phyloP scores from a whole-genome alignment of 208 protist species.

The Trypanosoma rangeli region DNA sequence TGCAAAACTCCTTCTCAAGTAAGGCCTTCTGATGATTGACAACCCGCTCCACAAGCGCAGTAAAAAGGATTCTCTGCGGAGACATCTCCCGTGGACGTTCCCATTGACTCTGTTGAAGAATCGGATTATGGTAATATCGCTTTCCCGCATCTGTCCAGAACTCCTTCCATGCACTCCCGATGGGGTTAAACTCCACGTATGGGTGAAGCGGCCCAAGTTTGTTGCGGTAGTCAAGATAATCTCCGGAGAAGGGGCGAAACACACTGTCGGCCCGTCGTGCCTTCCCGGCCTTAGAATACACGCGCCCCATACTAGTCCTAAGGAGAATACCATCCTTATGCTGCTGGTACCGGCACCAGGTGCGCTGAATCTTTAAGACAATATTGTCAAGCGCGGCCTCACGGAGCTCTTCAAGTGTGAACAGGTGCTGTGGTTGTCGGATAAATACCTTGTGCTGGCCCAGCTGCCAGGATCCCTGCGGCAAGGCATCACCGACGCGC shows the following conservation, averaged over 20 bases:
- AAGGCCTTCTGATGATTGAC: slow-evolving; percentile 42
- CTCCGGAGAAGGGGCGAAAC: slow-evolving; percentile 72
- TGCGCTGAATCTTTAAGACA: slow-evolving; percentile 84
- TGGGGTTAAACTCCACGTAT: slow-evolving; percentile 52
- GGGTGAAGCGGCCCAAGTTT: slow-evolving; percentile 33
- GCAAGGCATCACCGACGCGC: slow-evolving; percentile 31
- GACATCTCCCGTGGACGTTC: slow-evolving; percentile 34
- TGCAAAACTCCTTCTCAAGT: slow-evolving; percentile 36
- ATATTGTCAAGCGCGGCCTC: slow-evolving; percentile 82
- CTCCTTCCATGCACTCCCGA: slow-evolving; percentile 62
- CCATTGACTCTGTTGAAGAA: slow-evolving; percentile 38
- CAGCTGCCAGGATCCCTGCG: slow-evolving; percentile 62
- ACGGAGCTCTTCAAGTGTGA: slow-evolving; percentile 85
- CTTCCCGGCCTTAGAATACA: slow-evolving; percentile 55
- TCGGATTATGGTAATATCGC: slow-evolving; percentile 53
- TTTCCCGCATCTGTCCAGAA: slow-evolving; percentile 40
- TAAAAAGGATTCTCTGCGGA: slow-evolving; percentile 51
- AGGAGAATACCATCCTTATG: slow-evolving; percentile 56
- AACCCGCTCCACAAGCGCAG: slow-evolving; percentile 40
- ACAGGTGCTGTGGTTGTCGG: slow-evolving; percentile 89
- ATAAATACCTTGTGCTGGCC: slow-evolving; percentile 96
- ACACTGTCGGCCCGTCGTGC: slow-evolving; percentile 71
- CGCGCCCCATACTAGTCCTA: slow-evolving; percentile 39
- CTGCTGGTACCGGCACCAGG: slow-evolving; percentile 71
- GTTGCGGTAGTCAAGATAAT: slow-evolving; percentile 61